A percentile compares a stretch with the other conserved stretches of the same genome.
phyloP scores from a whole-genome alignment of 345 rosid genomes.

The Arabidopsis suecica region DNA sequence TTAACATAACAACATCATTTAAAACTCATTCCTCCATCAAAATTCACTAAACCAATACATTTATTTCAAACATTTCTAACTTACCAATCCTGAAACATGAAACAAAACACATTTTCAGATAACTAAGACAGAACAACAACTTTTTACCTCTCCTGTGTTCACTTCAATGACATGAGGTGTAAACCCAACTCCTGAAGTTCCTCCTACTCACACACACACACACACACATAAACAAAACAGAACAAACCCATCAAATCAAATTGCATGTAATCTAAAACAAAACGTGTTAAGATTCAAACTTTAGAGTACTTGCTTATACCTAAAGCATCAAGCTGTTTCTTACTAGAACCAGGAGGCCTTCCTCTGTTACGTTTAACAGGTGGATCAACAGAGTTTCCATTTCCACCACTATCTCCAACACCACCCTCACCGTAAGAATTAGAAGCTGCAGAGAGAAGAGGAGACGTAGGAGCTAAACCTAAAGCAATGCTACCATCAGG shows the following conservation, averaged over 20 bases:
- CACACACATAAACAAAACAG: background rate
- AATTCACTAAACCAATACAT: background rate
- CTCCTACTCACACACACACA: conserved; percentile 7
- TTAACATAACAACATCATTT: background rate
- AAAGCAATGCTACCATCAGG: conserved; percentile 87
- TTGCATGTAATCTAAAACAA: conserved; percentile 14
- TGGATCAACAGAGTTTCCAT: conserved; percentile 42
- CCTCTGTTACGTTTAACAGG: conserved; percentile 74
- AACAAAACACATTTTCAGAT: background rate
- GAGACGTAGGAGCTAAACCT: conserved; percentile 63
- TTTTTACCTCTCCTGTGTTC: conserved; percentile 43
- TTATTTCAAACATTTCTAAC: background rate
- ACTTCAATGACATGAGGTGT: conserved; percentile 46
- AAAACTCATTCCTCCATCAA: conserved; percentile 2
- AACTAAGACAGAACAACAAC: background rate
- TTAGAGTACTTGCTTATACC: conserved; percentile 46
- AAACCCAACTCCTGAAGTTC: conserved; percentile 36
- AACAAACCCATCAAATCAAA: conserved; percentile 26
- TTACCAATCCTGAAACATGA: conserved; percentile 14
- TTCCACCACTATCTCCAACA: conserved; percentile 46
- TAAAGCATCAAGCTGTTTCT: conserved; percentile 60
- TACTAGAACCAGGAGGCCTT: conserved; percentile 88
- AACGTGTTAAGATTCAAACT: conserved; percentile 10
- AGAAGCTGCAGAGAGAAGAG: conserved; percentile 56
- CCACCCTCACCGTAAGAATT: conserved; percentile 46